phyloP scores from a whole-genome alignment of 805 yeast genomes.

The Millerago galiae region DNA sequence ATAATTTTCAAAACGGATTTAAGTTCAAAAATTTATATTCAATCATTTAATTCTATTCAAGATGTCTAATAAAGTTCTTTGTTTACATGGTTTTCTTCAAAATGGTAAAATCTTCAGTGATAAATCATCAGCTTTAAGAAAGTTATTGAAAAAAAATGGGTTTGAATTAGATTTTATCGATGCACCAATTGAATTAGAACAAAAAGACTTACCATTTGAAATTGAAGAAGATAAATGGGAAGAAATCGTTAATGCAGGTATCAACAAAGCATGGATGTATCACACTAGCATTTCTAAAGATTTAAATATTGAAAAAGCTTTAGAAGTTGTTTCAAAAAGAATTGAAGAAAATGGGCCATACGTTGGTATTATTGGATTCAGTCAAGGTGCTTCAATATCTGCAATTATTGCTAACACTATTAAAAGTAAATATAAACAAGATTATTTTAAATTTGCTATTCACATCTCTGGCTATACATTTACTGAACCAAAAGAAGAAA shows the following conservation, averaged over 20 bases:
- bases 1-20: constrained; percentile 2
- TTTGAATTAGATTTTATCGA: constrained; percentile 71
- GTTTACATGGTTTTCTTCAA: constrained; percentile 89
- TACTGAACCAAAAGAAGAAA: constrained; percentile 32
- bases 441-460: constrained; percentile 60
- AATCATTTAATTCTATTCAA: not conserved
- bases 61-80: constrained; percentile 49
- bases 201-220: constrained; percentile 71
- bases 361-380: constrained; percentile 84
- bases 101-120: constrained; percentile 77
- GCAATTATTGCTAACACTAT: constrained; percentile 62
- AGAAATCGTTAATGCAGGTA: constrained; percentile 38
- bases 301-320: constrained; percentile 43
- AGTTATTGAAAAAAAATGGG: constrained; percentile 56
- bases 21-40: not conserved
- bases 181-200: constrained; percentile 63
- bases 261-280: constrained; percentile 71
- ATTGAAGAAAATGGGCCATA: constrained; percentile 70
- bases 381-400: constrained; percentile 90
- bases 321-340: constrained; percentile 41
- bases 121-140: constrained; percentile 85
- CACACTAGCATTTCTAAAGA: constrained; percentile 43
- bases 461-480: constrained; percentile 63
- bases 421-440: constrained; percentile 30
- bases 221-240: constrained; percentile 47